A percentile compares a stretch with the other conserved stretches of the same genome.
Conservation (phyloP, 805 yeast species). For the Saccharomycopsis guyanensis region DNA sequence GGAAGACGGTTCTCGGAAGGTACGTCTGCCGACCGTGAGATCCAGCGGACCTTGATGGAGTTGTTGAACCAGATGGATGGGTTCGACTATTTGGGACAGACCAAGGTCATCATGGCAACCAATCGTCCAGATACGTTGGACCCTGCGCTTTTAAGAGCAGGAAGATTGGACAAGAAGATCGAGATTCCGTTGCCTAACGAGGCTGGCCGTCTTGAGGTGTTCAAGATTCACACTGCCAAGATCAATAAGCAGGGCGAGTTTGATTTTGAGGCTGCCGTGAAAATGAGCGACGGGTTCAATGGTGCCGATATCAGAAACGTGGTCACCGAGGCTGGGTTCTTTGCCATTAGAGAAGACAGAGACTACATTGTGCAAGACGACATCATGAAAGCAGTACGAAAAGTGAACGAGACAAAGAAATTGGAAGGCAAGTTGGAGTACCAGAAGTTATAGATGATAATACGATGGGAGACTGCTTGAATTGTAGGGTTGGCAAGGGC, state of each 20-base stretch:
- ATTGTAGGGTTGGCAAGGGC: too few species aligned
- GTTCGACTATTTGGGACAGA: conserved; percentile 91
- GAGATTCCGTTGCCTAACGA: conserved; percentile 95
- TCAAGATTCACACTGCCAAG: conserved; percentile 83
- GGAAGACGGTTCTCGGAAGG: conserved; percentile 97
- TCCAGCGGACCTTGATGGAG: conserved; percentile 97
- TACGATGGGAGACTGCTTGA: too few species aligned
- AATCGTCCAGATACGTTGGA: conserved; percentile 97
- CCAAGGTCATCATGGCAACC: conserved; percentile 98
- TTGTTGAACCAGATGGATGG: conserved; percentile 97
- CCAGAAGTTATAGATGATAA: conserved; percentile 90
- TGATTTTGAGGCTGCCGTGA: conserved; percentile 94
- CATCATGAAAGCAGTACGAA: conserved; percentile 95
- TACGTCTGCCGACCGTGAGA: conserved; percentile 97
- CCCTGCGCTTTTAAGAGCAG: conserved; percentile 95
- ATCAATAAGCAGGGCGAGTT: conserved; percentile 90
- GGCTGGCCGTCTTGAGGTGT: conserved; percentile 87
- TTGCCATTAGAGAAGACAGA: conserved; percentile 95
- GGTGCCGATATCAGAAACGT: conserved; percentile 98
- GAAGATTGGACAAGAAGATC: conserved; percentile 92
- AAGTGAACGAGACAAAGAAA: conserved; percentile 94
- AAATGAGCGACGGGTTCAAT: conserved; percentile 98
- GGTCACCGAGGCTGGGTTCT: conserved; percentile 97
- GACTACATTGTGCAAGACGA: conserved; percentile 91
- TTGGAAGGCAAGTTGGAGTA: conserved; percentile 94